Base-by-base conservation (phyloP, 2,329 filamentous ascomycete genomes). In the Clonostachys solani region DNA sequence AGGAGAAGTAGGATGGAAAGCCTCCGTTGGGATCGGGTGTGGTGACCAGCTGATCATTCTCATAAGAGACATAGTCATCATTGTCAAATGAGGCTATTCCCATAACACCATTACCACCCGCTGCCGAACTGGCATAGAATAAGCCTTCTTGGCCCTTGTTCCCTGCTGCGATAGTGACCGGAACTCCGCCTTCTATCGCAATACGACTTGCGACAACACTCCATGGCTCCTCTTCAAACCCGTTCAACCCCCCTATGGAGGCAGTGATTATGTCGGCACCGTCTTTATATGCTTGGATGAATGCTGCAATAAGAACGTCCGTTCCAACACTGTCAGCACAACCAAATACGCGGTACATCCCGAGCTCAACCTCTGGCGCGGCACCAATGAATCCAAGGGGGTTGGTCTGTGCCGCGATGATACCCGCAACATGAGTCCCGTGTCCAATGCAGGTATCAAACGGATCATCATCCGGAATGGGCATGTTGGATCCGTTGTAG, bases 231-330 rank as follows among this genome's bases (percentile, higher is more conserved):
- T 78, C 73, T 3, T 68, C 64, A 75, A 76, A 82, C 12, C 78
- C 78, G 0, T 66, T 69, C 0, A 70, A 54, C 0, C 68, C 69
- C 15, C 77, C 76, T 40, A 81, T 72, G 4, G 76, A 80, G 2
- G 75, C 69, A 2, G 74, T 79, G 56, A 82, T 81, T 51, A 82
- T 74, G 54, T 81, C 66, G 35, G 74, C 74, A 34, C 78, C 78
- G n/a, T 74, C 80, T 56, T 84, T 73, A 52, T 75, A 83, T 0
- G 83, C 83, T 55, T 71, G 72, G 62, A 78, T 75, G 57, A 78
- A 83, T 2, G 81, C 79, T 7, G 73, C 71, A 40, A 84, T 80
- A 45, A 86, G 60, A 9, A 84, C 65, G 49, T 84, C 81, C 54
- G 77, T 76, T 52, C 74, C 71, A 13, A 63, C 60, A n/a, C 72